Percentiles rank a stretch among this genome's conserved stretches.
phyloP scores from a whole-genome alignment of 179 eudicot genomes.

The Carnegiea gigantea region DNA sequence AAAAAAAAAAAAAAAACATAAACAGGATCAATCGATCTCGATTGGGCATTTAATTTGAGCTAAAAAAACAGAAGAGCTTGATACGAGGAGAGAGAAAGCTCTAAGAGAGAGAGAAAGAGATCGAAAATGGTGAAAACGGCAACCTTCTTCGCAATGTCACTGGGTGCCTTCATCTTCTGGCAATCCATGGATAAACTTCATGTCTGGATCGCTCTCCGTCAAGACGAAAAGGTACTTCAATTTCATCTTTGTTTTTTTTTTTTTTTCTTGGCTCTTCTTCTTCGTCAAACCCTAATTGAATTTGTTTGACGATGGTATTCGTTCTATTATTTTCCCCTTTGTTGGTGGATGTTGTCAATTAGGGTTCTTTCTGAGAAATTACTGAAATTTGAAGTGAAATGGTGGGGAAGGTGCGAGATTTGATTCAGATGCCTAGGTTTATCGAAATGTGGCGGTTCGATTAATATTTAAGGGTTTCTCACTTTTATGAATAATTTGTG shows the following conservation, averaged over 20 bases:
- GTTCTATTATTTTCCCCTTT: not conserved
- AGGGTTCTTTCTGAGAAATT: not conserved
- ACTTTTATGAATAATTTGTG: not conserved
- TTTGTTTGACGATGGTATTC: not conserved
- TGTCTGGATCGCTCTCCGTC: slow-evolving; percentile 97
- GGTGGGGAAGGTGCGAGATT: not conserved
- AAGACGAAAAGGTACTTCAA: slow-evolving; percentile 74
- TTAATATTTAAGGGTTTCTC: not conserved
- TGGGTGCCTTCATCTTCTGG: slow-evolving; percentile 81
- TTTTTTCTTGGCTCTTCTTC: not conserved
- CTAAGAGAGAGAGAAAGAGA: not conserved
- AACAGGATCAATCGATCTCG: not conserved
- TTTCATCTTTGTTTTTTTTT: not conserved
- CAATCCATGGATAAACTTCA: slow-evolving; percentile 91
- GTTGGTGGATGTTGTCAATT: not conserved
- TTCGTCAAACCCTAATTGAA: slow-evolving; percentile 17
- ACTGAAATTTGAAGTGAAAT: not conserved
- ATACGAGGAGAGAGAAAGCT: not conserved
- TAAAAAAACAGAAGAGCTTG: too few relatives aligned
- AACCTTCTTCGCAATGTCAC: slow-evolving; percentile 70
- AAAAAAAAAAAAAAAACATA: not conserved
- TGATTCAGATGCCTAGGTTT: not conserved
- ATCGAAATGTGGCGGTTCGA: not conserved
- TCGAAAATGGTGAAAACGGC: slow-evolving; percentile 44
- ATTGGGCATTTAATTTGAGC: not conserved